Percentiles rank a stretch among this genome's conserved stretches.
phyloP scores from a whole-genome alignment of 73 alveolate genomes.

The Uronychia binucleata region DNA sequence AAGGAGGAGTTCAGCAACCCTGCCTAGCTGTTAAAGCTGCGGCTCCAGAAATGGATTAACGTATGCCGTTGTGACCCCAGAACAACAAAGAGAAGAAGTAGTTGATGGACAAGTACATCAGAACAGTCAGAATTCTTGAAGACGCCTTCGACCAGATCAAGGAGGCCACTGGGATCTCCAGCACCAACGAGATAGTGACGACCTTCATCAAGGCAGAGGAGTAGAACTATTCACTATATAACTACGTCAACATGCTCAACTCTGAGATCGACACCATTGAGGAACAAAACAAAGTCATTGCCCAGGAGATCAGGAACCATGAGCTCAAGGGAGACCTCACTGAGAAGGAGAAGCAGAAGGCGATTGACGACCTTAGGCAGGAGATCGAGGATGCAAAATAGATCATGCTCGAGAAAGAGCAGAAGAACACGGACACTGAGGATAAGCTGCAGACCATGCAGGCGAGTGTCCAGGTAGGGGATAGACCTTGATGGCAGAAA shows the following conservation, averaged over 20 bases:
- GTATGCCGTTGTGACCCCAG: too few relatives aligned
- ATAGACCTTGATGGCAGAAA: too few relatives aligned
- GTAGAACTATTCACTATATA: slow-evolving; percentile 69
- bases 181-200: slow-evolving; percentile 75
- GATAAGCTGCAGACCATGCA: slow-evolving; percentile 34
- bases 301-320: slow-evolving; percentile 29
- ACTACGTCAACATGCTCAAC: slow-evolving; percentile 72
- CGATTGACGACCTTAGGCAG: slow-evolving; percentile 10
- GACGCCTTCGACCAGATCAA: slow-evolving; percentile 76
- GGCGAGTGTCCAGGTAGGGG: slow-evolving; percentile 43
- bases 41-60: slow-evolving; percentile 55
- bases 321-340: slow-evolving; percentile 46
- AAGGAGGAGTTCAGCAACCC: slow-evolving; percentile 66
- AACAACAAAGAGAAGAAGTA: slow-evolving; percentile 72
- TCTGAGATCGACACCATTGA: slow-evolving; percentile 71
- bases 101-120: slow-evolving; percentile 59
- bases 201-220: slow-evolving; percentile 82
- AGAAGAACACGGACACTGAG: slow-evolving; percentile 36
- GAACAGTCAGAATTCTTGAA: slow-evolving; percentile 69
- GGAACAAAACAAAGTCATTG: slow-evolving; percentile 61
- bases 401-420: slow-evolving; percentile 30
- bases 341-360: slow-evolving; percentile 39
- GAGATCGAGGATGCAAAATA: slow-evolving; percentile 33
- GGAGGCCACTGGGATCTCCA: slow-evolving; percentile 77
- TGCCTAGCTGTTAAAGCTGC: slow-evolving; percentile 46